A percentile compares a stretch with the other conserved stretches of the same genome.
These are phyloP conservation scores for Linnemannia elongata DNA, from an alignment of 192 early-diverging fungal species.

Conservation along the genomic window DNA sequence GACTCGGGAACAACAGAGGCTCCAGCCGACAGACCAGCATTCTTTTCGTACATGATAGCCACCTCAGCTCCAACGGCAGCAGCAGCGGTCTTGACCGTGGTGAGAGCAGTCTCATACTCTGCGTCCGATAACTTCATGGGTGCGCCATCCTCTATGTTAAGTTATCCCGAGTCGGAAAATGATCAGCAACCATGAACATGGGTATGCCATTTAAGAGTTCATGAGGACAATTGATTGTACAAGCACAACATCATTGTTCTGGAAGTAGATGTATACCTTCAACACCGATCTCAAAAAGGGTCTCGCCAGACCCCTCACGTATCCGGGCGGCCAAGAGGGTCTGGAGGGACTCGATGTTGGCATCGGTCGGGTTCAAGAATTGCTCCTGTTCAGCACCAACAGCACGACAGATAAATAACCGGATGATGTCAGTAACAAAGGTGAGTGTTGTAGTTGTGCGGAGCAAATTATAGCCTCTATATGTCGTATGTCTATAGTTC, in stretches of 20 bases:
- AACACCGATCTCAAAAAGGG: conserved; percentile 81
- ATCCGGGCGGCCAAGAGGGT: conserved; percentile 62
- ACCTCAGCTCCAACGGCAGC: conserved; percentile 60
- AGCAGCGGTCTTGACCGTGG: conserved; percentile 56
- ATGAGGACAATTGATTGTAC: not conserved
- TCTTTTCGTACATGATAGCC: conserved; percentile 63
- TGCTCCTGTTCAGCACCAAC: conserved; percentile 55
- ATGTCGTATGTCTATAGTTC: too few relatives aligned
- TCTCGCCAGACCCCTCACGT: conserved; percentile 77
- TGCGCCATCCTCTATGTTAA: conserved; percentile 73
- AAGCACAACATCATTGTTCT: not conserved
- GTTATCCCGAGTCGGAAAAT: too few relatives aligned
- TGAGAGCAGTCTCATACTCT: conserved; percentile 61
- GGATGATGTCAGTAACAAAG: too few relatives aligned
- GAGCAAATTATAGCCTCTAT: too few relatives aligned
- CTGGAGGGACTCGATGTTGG: conserved; percentile 62
- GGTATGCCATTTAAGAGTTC: not conserved
- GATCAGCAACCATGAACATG: too few relatives aligned
- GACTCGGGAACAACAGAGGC: conserved; percentile 8
- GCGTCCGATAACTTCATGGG: conserved; percentile 72
- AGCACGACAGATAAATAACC: not conserved
- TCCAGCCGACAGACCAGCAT: conserved; percentile 8
- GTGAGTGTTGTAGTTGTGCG: too few relatives aligned
- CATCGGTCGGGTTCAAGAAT: conserved; percentile 58
- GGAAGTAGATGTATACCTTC: conserved; percentile 63